Evolutionary conservation across 148 eudicot species (phyloP).

Genomic region (Rhododendron ovatum): DNA sequence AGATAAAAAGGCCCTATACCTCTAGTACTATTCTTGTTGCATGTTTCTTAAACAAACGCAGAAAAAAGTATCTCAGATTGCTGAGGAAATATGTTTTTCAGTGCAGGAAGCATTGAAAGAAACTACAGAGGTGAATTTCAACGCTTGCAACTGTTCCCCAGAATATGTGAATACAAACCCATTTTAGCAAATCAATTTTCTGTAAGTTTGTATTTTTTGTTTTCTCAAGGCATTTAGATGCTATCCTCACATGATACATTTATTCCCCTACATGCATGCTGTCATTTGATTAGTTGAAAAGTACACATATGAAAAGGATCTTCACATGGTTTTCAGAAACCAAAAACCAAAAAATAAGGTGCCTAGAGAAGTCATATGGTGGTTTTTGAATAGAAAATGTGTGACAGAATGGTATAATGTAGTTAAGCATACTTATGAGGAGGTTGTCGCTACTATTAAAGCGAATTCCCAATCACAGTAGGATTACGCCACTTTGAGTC

Average conservation of each 20-base stretch:
- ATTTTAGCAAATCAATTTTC: slow-evolving; percentile 94
- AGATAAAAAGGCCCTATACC: neutral
- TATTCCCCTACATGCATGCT: neutral
- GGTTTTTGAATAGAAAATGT: neutral
- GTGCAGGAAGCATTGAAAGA: slow-evolving; percentile 99
- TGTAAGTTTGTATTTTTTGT: slow-evolving; percentile 46
- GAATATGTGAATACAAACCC: slow-evolving; percentile 80
- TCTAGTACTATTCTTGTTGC: neutral
- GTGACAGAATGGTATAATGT: neutral
- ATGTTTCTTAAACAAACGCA: neutral
- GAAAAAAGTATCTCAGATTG: neutral
- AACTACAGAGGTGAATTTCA: slow-evolving; percentile 89
- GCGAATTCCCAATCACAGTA: neutral
- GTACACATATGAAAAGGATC: neutral
- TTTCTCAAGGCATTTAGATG: neutral
- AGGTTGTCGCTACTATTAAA: neutral
- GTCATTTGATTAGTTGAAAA: neutral
- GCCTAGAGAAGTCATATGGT: neutral
- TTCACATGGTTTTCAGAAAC: neutral
- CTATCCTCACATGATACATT: neutral
- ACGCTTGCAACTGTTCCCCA: slow-evolving; percentile 87
- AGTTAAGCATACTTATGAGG: neutral
- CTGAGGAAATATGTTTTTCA: slow-evolving; percentile 17
- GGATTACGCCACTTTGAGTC: neutral
- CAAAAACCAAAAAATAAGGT: neutral